Evolutionary conservation across 495 filamentous ascomycete species (phyloP).

Genomic region (Penicillium subrubescens): DNA sequence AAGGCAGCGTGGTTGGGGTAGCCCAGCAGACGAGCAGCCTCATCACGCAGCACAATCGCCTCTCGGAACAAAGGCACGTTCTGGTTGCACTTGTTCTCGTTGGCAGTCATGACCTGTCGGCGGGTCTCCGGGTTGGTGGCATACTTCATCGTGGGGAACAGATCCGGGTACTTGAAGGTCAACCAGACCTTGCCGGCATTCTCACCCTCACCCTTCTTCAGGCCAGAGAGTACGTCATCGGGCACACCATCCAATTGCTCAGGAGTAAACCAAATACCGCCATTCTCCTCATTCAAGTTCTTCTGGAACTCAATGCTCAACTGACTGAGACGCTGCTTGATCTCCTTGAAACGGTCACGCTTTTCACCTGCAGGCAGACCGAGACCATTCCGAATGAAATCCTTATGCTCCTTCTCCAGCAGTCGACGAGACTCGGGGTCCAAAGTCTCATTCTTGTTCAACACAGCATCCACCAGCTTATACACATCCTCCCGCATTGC

Average conservation of each 20-base stretch:
- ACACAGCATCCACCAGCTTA: slow-evolving; percentile 60
- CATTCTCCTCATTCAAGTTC: slow-evolving; percentile 70
- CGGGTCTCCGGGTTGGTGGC: slow-evolving; percentile 59
- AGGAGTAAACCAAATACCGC: slow-evolving; percentile 65
- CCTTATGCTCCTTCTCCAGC: slow-evolving; percentile 70
- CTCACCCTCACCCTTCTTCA: slow-evolving; percentile 74
- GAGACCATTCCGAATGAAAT: slow-evolving; percentile 64
- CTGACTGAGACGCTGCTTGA: slow-evolving; percentile 69
- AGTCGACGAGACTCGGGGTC: slow-evolving; percentile 65
- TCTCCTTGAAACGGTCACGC: slow-evolving; percentile 69
- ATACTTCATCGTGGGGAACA: slow-evolving; percentile 68
- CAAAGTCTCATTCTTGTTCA: slow-evolving; percentile 60
- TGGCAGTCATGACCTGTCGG: slow-evolving; percentile 57
- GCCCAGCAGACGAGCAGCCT: slow-evolving; percentile 85
- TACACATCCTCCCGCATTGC: slow-evolving; percentile 71
- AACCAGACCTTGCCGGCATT: slow-evolving; percentile 64
- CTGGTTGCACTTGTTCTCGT: slow-evolving; percentile 82
- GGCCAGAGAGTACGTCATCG: slow-evolving; percentile 59
- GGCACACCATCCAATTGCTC: slow-evolving; percentile 66
- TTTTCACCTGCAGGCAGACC: slow-evolving; percentile 61
- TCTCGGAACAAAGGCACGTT: slow-evolving; percentile 88
- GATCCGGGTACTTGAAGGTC: slow-evolving; percentile 71
- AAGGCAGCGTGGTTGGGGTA: slow-evolving; percentile 93
- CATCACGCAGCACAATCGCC: slow-evolving; percentile 84
- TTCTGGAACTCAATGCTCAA: slow-evolving; percentile 69